phyloP scores from a whole-genome alignment of 1,284 basidiomycete genomes.

The Rhodotorula sp. region DNA sequence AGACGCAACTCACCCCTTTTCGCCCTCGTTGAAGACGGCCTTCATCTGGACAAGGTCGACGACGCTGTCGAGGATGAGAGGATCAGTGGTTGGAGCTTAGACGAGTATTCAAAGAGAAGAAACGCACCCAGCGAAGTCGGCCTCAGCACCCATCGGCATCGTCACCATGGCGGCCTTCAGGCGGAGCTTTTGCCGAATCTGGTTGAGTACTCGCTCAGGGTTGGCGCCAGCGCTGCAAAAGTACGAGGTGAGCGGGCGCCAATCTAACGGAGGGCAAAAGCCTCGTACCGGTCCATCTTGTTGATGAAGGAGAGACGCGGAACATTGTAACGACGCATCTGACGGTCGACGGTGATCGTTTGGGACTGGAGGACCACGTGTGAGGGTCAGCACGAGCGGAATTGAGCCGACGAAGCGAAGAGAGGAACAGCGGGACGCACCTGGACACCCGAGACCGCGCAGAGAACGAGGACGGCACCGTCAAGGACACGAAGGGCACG shows the following conservation, averaged over 20 bases:
- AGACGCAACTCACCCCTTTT: slow-evolving; percentile 72
- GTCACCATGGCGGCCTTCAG: slow-evolving; percentile 95
- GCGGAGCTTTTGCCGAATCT: slow-evolving; percentile 87
- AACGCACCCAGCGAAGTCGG: slow-evolving; percentile 67
- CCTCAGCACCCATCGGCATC: slow-evolving; percentile 90
- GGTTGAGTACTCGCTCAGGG: slow-evolving; percentile 90
- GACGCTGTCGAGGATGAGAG: slow-evolving; percentile 51
- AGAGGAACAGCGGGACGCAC: slow-evolving; percentile 50
- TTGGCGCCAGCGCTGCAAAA: slow-evolving; percentile 80
- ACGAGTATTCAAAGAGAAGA: too few relatives aligned
- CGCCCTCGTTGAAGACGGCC: slow-evolving; percentile 89
- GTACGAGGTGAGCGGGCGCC: too few relatives aligned
- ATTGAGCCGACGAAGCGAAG: too few relatives aligned
- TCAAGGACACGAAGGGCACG: slow-evolving; percentile 93
- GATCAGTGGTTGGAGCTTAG: neutral
- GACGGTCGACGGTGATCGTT: slow-evolving; percentile 97
- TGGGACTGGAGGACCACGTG: slow-evolving; percentile 66
- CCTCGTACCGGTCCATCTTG: slow-evolving; percentile 88
- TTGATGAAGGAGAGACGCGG: slow-evolving; percentile 97
- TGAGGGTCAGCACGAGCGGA: neutral
- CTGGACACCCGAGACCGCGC: slow-evolving; percentile 95
- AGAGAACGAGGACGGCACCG: slow-evolving; percentile 93
- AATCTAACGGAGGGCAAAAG: too few relatives aligned
- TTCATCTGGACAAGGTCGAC: slow-evolving; percentile 95
- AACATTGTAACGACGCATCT: slow-evolving; percentile 96